Conservation (phyloP, 2,329 filamentous ascomycete genomes). For the Didymella pomorum region DNA sequence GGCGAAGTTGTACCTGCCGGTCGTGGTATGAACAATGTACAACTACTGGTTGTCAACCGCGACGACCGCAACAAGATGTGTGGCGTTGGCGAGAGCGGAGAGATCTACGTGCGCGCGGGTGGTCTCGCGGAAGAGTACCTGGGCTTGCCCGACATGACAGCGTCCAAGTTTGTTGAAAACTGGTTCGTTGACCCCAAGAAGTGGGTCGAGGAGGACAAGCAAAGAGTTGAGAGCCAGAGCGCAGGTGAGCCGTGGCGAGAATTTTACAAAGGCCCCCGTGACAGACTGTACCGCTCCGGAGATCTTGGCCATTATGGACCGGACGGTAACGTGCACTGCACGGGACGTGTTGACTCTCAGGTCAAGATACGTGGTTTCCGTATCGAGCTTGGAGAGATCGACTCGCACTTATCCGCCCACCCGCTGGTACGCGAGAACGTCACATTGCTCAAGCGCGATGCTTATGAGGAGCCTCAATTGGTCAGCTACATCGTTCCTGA, state of each 20-base stretch:
- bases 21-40: slow-evolving; percentile 86
- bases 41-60: slow-evolving; percentile 52
- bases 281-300: slow-evolving; percentile 86
- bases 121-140: slow-evolving; percentile 86
- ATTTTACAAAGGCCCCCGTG: slow-evolving; percentile 81
- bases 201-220: slow-evolving; percentile 72
- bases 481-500: slow-evolving; percentile 93
- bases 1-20: slow-evolving; percentile 84
- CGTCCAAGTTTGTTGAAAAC: slow-evolving; percentile 79
- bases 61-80: slow-evolving; percentile 67
- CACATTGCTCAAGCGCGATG: slow-evolving; percentile 83
- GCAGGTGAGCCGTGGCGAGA: slow-evolving; percentile 76
- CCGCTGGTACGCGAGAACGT: slow-evolving; percentile 82
- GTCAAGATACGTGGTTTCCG: slow-evolving; percentile 97
- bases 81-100: slow-evolving; percentile 80
- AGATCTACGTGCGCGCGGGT: slow-evolving; percentile 82
- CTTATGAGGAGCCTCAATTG: slow-evolving; percentile 83
- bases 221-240: slow-evolving; percentile 56
- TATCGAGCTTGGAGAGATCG: slow-evolving; percentile 94
- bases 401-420: slow-evolving; percentile 78
- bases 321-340: slow-evolving; percentile 76
- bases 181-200: slow-evolving; percentile 82
- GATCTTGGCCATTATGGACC: slow-evolving; percentile 80
- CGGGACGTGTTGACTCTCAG: slow-evolving; percentile 84
- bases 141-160: slow-evolving; percentile 67